phyloP scores from a whole-genome alignment of 164 flowering plant species.

The Chimonanthus salicifolius region DNA sequence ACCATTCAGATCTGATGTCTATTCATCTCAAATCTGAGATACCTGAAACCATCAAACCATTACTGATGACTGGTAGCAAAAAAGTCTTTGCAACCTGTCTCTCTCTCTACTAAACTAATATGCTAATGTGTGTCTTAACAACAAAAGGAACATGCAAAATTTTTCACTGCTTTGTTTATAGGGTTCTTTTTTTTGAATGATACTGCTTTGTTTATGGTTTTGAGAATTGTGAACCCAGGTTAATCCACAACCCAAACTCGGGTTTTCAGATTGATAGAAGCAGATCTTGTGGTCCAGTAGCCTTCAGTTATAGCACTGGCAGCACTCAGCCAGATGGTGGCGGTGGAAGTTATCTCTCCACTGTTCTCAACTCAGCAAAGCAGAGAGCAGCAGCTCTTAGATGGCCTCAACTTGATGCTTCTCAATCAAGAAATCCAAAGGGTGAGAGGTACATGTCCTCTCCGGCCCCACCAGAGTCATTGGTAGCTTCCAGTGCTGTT shows the following conservation, averaged over 20 bases:
- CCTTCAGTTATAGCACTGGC: conserved; percentile 31
- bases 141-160: too few relatives aligned
- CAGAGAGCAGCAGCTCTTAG: conserved; percentile 51
- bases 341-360: conserved; percentile 39
- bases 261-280: conserved; percentile 32
- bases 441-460: conserved; percentile 16
- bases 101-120: too few relatives aligned
- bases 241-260: conserved; percentile 23
- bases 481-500: conserved; percentile 13
- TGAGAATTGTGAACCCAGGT: conserved; percentile 9
- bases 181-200: too few relatives aligned
- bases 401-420: conserved; percentile 51
- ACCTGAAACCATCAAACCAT: too few relatives aligned
- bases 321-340: conserved; percentile 23
- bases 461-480: conserved; percentile 15
- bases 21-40: too few relatives aligned
- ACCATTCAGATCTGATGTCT: too few relatives aligned
- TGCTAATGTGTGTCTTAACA: too few relatives aligned
- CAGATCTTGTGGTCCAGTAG: conserved; percentile 45
- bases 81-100: too few relatives aligned
- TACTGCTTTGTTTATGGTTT: too few relatives aligned
- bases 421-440: conserved; percentile 13
- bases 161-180: too few relatives aligned
- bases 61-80: too few relatives aligned
- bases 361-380: conserved; percentile 61